Conservation (phyloP, 2,329 filamentous ascomycete genomes). For the Magnaporthiopsis poae region DNA sequence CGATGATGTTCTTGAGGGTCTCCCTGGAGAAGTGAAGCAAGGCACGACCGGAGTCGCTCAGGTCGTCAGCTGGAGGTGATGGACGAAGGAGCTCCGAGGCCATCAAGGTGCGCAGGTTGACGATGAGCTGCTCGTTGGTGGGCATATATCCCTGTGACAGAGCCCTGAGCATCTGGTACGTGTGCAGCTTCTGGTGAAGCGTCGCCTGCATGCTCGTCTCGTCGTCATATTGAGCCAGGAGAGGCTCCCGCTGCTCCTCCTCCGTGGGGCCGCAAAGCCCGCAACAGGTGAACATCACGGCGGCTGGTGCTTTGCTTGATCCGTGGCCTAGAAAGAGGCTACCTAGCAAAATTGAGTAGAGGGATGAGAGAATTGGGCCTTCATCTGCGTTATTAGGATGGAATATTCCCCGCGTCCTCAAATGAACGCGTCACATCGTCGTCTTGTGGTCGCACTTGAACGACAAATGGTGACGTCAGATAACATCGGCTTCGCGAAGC, state of each 20-base stretch:
- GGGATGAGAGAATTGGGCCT: background rate
- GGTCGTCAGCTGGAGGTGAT: constrained; percentile 40
- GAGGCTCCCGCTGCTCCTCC: constrained; percentile 48
- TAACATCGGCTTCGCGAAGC: background rate
- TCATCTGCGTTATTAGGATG: background rate
- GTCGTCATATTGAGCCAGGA: constrained; percentile 74
- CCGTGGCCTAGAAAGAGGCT: background rate
- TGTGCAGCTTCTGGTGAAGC: constrained; percentile 81
- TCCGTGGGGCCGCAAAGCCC: constrained; percentile 12
- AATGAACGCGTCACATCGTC: background rate
- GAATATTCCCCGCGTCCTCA: background rate
- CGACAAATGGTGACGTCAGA: background rate
- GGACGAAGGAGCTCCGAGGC: constrained; percentile 71
- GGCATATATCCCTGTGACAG: constrained; percentile 81
- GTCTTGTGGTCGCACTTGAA: background rate
- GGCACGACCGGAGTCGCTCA: constrained; percentile 68
- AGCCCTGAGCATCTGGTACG: constrained; percentile 82
- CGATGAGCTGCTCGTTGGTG: constrained; percentile 72
- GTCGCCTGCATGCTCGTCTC: constrained; percentile 68
- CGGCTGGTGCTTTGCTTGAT: background rate
- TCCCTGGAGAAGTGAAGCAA: constrained; percentile 62
- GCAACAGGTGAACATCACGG: constrained; percentile 7
- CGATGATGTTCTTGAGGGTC: constrained; percentile 70
- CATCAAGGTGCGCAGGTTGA: constrained; percentile 69
- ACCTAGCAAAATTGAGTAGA: background rate